Base-by-base conservation (phyloP, 495 filamentous ascomycete species). In the Lepraria neglecta region DNA sequence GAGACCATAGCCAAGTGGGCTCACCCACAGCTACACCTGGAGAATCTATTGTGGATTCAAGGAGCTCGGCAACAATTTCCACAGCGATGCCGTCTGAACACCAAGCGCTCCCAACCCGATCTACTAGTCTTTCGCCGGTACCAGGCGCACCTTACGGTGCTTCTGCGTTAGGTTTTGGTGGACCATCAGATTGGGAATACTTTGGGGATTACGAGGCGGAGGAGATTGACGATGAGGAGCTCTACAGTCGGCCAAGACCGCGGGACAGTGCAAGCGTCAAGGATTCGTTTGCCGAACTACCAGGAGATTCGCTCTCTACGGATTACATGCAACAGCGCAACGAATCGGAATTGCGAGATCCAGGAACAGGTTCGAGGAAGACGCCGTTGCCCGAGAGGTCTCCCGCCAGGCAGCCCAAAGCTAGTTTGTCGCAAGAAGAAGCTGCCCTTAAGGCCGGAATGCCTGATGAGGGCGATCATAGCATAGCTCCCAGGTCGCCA, bases 181-280 rank as follows among this genome's bases (percentile, higher is more conserved):
- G 77, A 1, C 82, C 81, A 1, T 83, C 81, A n/a, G 82, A 82
- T 60, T 84, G 81, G 82, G 82, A 84, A 58, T 77, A 82, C 65
- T 75, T 84, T 62, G 73, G 66, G 7, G 62, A 69, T 33, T 71
- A 69, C 40, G 64, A 70, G 45, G 68, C 71, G 14, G 68, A 69
- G 59, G 71, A 72, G 52, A 59, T 72, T 42, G 71, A 73, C 44
- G 70, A 73, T 52, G 65, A 65, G 31, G 68, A 67, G 21, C 28
- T 69, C 42, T 69, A 67, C 59, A 58, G 57, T 33, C 60, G 50
- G 12, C 57, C 59, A 10, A 70, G 60, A 48, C 56, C 56, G n/a
- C 59, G 56, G 14, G 65, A 45, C 33, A 21, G 30, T n/a, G 31
- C 28, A 33, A 56, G 10, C 12, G 30, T 48, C 4, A 21, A 51